Evolutionary conservation across 139 green algal species (phyloP), one percentile per base, ranked within the genome.

Genomic region (Edaphochlamys debaryana): DNA sequence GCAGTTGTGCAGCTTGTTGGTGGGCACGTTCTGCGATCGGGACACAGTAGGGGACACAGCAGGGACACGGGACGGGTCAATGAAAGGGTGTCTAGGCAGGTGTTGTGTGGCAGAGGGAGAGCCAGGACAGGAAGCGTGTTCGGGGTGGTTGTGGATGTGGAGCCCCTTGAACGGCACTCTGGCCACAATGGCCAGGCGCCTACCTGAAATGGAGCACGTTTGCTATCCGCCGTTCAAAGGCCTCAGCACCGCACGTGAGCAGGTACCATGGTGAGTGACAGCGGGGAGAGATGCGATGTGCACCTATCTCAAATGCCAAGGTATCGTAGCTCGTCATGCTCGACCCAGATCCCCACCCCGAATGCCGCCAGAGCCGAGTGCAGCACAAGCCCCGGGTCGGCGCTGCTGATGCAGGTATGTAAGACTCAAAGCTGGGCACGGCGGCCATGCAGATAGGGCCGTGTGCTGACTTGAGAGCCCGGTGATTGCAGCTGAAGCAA

Each of bases 1-100:
- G 81, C 90, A 89, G 30, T 79, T 79, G 88, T 99, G 97, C 79
- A 99, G 94, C 85, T 94, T 90, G 90, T 99, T 99, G 38, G 91
- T 90, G 15, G 97, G 97, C 67, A 99, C 96, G 38, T 79, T 90
- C 90, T 94, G 73, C 69, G n/a, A 41, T n/a, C n/a, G n/a, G n/a
- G n/a, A n/a, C n/a, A n/a, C n/a, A n/a, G n/a, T n/a, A n/a, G n/a
- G n/a, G 32, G n/a, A 37, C 32, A 19, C n/a, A 41, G 60, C 60
- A 67, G 60, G 13, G 34, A 4, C 37, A n/a, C 0, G 11, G 60
- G 30, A 38, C 27, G 29, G 27, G 29, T 36, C 29, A 4, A 13
- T 67, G n/a, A n/a, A n/a, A n/a, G 58, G 58, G 58, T 67, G 58
- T 36, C 2, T 38, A 17, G 56, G 17, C 20, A 64, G 56, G 29